Evolutionary conservation across 257 asterid species (phyloP).

Genomic region (Thymus quinquecostatus): DNA sequence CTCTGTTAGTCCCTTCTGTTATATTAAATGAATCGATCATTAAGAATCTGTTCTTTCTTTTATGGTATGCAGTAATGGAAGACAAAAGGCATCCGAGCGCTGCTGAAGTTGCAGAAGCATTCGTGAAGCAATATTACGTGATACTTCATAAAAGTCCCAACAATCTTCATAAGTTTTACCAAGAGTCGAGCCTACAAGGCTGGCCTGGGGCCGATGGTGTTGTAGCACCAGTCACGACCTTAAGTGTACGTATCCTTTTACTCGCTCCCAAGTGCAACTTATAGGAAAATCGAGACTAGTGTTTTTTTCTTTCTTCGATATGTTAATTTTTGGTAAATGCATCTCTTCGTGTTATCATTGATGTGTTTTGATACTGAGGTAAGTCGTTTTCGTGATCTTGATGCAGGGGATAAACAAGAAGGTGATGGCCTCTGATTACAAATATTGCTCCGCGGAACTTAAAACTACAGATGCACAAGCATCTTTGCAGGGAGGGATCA

Average conservation of each 20-base stretch:
- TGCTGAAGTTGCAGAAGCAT: slow-evolving; percentile 38
- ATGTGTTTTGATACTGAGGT: neutral
- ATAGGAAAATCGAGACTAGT: too few species aligned
- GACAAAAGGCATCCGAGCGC: slow-evolving; percentile 17
- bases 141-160: slow-evolving; percentile 43
- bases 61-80: slow-evolving; percentile 51
- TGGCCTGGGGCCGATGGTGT: slow-evolving; percentile 49
- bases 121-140: slow-evolving; percentile 46
- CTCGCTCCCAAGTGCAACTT: neutral
- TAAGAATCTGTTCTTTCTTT: neutral
- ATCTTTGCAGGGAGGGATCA: slow-evolving; percentile 50
- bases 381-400: neutral
- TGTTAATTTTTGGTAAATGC: neutral
- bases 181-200: slow-evolving; percentile 46
- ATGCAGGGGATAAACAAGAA: slow-evolving; percentile 56
- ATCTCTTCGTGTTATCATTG: neutral
- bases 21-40: neutral
- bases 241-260: slow-evolving; percentile 37
- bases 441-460: slow-evolving; percentile 40
- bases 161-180: slow-evolving; percentile 47
- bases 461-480: slow-evolving; percentile 44
- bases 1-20: neutral
- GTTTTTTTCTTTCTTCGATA: neutral
- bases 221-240: slow-evolving; percentile 40
- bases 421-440: slow-evolving; percentile 58